Percentiles rank a stretch among this genome's conserved stretches.
Evolutionary conservation across 1,284 basidiomycete species (phyloP).

Genomic region (Thelephora terrestris): DNA sequence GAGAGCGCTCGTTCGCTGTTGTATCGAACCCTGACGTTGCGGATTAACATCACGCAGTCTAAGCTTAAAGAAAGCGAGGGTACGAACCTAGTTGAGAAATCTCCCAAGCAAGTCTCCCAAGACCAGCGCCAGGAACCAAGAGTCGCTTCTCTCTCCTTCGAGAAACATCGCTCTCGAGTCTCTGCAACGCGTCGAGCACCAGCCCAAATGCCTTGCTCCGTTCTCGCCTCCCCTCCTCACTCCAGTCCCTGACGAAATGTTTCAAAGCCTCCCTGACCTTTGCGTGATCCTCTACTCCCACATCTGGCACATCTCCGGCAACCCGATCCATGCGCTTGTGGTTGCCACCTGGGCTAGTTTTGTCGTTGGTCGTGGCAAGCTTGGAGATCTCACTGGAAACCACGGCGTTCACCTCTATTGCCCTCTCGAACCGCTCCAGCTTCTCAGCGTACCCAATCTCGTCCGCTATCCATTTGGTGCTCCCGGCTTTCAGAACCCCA

Average conservation of each 20-base stretch:
- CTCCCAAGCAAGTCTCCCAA: constrained; percentile 58
- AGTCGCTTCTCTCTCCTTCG: constrained; percentile 29
- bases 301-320: constrained; percentile 10
- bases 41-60: constrained; percentile 1
- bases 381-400: constrained; percentile 38
- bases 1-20: constrained; percentile 50
- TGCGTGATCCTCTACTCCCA: constrained; percentile 29
- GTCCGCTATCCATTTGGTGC: constrained; percentile 35
- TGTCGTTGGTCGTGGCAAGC: constrained; percentile 22
- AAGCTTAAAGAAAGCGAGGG: background rate
- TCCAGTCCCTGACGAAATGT: constrained; percentile 63
- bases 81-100: constrained; percentile 44
- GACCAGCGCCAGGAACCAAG: constrained; percentile 52
- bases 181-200: constrained; percentile 36
- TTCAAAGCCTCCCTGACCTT: constrained; percentile 48
- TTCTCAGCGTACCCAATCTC: constrained; percentile 44
- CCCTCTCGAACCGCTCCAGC: constrained; percentile 33
- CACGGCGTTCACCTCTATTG: constrained; percentile 33
- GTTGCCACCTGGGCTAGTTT: constrained; percentile 10
- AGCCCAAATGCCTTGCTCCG: constrained; percentile 43
- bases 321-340: constrained; percentile 1
- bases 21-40: constrained; percentile 36
- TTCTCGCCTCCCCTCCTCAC: constrained; percentile 40
- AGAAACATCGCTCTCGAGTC: constrained; percentile 10
- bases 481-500: background rate